phyloP scores from a whole-genome alignment of 306 rosid species.

The Quercus engelmannii region DNA sequence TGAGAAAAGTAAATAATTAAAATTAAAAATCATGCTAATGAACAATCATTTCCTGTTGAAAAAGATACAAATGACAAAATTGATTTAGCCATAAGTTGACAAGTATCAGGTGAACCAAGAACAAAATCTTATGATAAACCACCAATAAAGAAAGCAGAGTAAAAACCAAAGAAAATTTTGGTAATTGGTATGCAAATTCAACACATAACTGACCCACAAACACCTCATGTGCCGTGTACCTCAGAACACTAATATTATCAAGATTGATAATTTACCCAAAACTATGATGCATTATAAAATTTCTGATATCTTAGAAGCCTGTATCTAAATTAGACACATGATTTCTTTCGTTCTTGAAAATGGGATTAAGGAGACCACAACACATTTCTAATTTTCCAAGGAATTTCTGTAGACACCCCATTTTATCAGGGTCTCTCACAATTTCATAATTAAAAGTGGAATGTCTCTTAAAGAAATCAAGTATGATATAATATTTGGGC shows the following conservation, averaged over 20 bases:
- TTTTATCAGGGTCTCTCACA: too few species aligned
- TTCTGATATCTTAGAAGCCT: not conserved
- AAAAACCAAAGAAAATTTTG: not conserved
- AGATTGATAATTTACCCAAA: not conserved
- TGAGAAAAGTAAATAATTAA: not conserved
- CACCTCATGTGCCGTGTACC: not conserved
- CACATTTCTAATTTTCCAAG: not conserved
- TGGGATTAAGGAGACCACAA: not conserved
- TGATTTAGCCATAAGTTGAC: not conserved
- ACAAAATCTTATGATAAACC: not conserved
- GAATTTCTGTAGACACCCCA: not conserved
- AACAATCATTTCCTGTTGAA: not conserved
- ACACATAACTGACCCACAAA: not conserved
- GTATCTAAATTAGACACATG: not conserved
- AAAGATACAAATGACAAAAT: not conserved
- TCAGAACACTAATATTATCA: not conserved
- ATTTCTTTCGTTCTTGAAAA: not conserved
- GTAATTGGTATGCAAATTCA: not conserved
- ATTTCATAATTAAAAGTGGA: not conserved
- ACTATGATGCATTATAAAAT: not conserved
- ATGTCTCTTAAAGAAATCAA: not conserved
- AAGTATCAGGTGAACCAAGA: not conserved
- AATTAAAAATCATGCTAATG: not conserved
- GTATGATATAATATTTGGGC: not conserved
- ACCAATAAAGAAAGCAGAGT: not conserved